Percentiles rank a stretch among this genome's conserved stretches.
phyloP scores from a whole-genome alignment of 495 filamentous ascomycete species.

The Aspergillus heteromorphus region DNA sequence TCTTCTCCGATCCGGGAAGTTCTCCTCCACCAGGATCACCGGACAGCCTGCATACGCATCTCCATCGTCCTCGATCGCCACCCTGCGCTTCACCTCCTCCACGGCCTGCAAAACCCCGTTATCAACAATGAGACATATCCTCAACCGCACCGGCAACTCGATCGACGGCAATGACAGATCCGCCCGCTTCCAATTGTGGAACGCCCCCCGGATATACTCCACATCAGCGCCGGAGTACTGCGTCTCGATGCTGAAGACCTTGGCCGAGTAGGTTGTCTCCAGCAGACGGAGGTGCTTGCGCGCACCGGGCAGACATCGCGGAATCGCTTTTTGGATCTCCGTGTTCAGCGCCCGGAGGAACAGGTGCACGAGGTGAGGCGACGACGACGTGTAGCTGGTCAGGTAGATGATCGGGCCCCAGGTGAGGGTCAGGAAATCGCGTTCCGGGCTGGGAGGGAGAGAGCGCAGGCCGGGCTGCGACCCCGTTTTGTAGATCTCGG shows the following conservation, averaged over 20 bases:
- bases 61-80: conserved; percentile 2
- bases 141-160: conserved; percentile 24
- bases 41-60: conserved; percentile 14
- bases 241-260: conserved; percentile 17
- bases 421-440: conserved; percentile 25
- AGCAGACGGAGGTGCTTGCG: conserved; percentile 15
- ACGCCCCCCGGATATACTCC: conserved; percentile 16
- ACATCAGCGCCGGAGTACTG: conserved; percentile 13
- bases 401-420: conserved; percentile 29
- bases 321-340: conserved; percentile 16
- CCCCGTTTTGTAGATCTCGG: conserved; percentile 27
- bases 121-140: conserved; percentile 26
- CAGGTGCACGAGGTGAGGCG: conserved; percentile 14
- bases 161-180: conserved; percentile 18
- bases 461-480: conserved; percentile 22
- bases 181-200: conserved; percentile 27
- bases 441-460: conserved; percentile 19
- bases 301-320: conserved; percentile 18
- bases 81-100: conserved; percentile 6
- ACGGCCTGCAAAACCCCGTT: conserved; percentile 15
- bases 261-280: conserved; percentile 20
- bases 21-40: conserved; percentile 31
- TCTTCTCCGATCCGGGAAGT: conserved; percentile 24
- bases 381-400: conserved; percentile 22
- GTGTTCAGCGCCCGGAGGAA: conserved; percentile 25